Evolutionary conservation across 345 rosid genomes (phyloP).

Genomic region (Eucalyptus erythrocorys): DNA sequence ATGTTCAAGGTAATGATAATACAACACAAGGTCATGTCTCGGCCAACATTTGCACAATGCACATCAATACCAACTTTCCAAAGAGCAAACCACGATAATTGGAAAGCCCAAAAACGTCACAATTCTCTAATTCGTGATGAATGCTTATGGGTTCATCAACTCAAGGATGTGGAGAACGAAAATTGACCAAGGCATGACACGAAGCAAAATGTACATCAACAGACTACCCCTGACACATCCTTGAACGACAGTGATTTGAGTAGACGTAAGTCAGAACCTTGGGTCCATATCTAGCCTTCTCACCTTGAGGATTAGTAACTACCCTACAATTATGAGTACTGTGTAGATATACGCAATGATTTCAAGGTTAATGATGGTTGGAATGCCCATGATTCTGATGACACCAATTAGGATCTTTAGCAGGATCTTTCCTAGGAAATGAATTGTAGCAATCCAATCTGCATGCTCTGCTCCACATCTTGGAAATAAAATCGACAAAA

Average conservation of each 20-base stretch:
- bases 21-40: neutral
- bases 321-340: neutral
- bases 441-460: neutral
- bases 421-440: neutral
- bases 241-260: neutral
- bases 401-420: neutral
- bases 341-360: fast-evolving
- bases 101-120: fast-evolving
- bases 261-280: neutral
- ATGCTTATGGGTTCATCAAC: neutral
- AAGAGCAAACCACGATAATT: neutral
- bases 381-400: fast-evolving
- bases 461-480: neutral
- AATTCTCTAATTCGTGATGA: neutral
- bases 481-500: neutral
- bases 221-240: neutral
- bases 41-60: neutral
- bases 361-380: neutral
- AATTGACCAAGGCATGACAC: neutral
- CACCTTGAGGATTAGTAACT: neutral
- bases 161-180: neutral
- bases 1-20: neutral
- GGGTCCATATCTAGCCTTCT: neutral
- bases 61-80: neutral
- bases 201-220: neutral